Evolutionary conservation across 805 yeast genomes (phyloP).

Genomic region (Zygosaccharomyces bisporus): DNA sequence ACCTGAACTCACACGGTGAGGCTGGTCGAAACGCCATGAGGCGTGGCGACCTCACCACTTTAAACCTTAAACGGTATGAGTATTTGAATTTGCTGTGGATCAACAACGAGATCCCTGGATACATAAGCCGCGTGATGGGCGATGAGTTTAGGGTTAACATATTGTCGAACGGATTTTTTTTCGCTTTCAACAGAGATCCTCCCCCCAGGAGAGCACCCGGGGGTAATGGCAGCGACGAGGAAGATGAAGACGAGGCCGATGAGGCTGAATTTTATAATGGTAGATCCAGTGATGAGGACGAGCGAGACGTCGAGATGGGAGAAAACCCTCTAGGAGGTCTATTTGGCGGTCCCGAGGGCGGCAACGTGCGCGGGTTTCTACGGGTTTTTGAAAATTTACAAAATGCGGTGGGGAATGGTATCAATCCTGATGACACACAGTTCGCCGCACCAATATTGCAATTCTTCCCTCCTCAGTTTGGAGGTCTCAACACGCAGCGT

Average conservation of each 20-base stretch:
- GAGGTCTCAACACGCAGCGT: constrained; percentile 16
- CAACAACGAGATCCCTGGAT: constrained; percentile 53
- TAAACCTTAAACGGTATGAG: constrained; percentile 51
- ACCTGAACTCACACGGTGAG: constrained; percentile 73
- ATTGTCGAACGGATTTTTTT: constrained; percentile 26
- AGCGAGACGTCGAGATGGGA: constrained; percentile 19
- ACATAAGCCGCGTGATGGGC: constrained; percentile 40
- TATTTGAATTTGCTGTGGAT: constrained; percentile 60
- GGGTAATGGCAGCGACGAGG: constrained; percentile 21
- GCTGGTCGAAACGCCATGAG: constrained; percentile 53
- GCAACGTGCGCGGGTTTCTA: constrained; percentile 27
- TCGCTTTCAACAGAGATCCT: constrained; percentile 29
- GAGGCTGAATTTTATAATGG: constrained; percentile 20
- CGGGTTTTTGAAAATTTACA: constrained; percentile 28
- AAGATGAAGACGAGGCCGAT: constrained; percentile 25
- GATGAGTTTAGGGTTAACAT: constrained; percentile 34
- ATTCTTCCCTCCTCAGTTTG: constrained; percentile 24
- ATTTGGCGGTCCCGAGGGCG: constrained; percentile 15
- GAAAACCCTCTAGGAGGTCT: constrained; percentile 17
- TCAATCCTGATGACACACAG: constrained; percentile 19
- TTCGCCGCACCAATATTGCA: constrained; percentile 24
- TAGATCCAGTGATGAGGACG: constrained; percentile 22
- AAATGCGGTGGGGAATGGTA: constrained; percentile 21
- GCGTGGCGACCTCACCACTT: constrained; percentile 52
- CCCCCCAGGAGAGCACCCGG: constrained; percentile 24